Percentiles rank a stretch among this genome's conserved stretches.
These are phyloP conservation scores for Pythium rhizo-oryzae DNA, from an alignment of 352 stramenopile species.

Conservation along the genomic window DNA sequence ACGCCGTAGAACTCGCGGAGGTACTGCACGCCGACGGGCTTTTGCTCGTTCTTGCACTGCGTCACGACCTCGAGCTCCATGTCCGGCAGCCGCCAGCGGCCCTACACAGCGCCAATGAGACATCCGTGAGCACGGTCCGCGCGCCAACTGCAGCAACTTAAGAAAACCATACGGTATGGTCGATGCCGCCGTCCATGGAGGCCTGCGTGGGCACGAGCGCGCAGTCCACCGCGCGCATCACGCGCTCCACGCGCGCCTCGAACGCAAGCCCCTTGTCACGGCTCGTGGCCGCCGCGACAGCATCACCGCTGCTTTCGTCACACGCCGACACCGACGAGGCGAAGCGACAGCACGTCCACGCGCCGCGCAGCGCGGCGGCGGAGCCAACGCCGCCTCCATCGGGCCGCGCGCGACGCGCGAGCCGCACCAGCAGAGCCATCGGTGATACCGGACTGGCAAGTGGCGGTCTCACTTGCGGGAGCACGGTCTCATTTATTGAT, in stretches of 20 bases:
- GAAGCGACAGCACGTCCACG: neutral
- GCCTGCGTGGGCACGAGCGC: conserved; percentile 56
- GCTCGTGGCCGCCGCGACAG: conserved; percentile 4
- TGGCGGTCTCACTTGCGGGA: too few species aligned
- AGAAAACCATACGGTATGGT: conserved; percentile 39
- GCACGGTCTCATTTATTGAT: neutral
- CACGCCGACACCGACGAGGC: neutral
- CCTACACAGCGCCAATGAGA: conserved; percentile 24
- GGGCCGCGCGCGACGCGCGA: neutral
- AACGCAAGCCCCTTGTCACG: conserved; percentile 64
- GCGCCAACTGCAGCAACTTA: conserved; percentile 8
- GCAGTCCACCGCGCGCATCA: conserved; percentile 59
- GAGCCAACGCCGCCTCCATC: too few species aligned
- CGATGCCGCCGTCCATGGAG: conserved; percentile 74
- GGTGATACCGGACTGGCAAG: too few species aligned
- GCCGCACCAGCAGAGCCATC: neutral
- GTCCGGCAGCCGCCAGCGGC: conserved; percentile 66
- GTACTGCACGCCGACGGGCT: conserved; percentile 66
- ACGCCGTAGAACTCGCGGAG: conserved; percentile 81
- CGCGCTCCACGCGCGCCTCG: conserved; percentile 57
- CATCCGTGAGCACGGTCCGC: neutral
- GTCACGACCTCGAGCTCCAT: conserved; percentile 67
- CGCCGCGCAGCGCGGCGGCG: neutral
- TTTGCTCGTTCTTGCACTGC: conserved; percentile 82
- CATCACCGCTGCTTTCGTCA: neutral